Evolutionary conservation across 2,329 filamentous ascomycete genomes (phyloP).

Genomic region (Thermothelomyces thermophilus): DNA sequence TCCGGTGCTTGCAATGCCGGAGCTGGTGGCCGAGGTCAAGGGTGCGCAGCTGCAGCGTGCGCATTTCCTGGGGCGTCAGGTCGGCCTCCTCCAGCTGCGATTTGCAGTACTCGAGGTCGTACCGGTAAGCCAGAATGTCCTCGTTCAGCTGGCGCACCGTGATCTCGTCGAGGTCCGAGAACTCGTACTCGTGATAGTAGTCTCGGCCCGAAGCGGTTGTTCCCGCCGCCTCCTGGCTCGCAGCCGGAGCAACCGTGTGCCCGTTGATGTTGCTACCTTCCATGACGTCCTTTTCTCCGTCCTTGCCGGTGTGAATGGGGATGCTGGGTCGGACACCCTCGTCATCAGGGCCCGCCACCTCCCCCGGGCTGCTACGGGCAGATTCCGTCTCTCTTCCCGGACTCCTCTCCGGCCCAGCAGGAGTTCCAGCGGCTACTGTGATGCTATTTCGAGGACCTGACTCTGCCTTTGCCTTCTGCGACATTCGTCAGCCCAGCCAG

Average conservation of each 20-base stretch:
- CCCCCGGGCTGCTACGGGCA: neutral
- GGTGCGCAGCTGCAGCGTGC: conserved; percentile 37
- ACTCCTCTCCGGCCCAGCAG: neutral
- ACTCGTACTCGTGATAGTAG: conserved; percentile 13
- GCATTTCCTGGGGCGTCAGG: conserved; percentile 36
- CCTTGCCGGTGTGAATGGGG: neutral
- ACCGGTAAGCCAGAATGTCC: conserved; percentile 37
- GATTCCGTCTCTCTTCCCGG: conserved; percentile 1
- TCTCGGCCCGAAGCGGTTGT: neutral
- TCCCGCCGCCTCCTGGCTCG: no score
- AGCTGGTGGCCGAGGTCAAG: conserved; percentile 41
- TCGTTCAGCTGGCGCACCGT: conserved; percentile 35
- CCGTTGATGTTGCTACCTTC: neutral
- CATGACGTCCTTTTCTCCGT: neutral
- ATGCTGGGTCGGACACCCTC: neutral
- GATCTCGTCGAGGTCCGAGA: conserved; percentile 27
- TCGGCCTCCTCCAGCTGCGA: conserved; percentile 30
- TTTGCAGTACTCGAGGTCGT: conserved; percentile 38
- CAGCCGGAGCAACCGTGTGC: no score
- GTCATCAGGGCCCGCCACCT: neutral
- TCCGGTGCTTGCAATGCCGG: conserved; percentile 36
- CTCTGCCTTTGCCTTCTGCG: conserved; percentile 2
- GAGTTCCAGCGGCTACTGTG: conserved; percentile 10
- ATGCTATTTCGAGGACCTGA: conserved; percentile 16
- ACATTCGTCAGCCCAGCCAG: neutral